Base-by-base conservation (phyloP, 805 yeast genomes). In the Barnettozyma californica region DNA sequence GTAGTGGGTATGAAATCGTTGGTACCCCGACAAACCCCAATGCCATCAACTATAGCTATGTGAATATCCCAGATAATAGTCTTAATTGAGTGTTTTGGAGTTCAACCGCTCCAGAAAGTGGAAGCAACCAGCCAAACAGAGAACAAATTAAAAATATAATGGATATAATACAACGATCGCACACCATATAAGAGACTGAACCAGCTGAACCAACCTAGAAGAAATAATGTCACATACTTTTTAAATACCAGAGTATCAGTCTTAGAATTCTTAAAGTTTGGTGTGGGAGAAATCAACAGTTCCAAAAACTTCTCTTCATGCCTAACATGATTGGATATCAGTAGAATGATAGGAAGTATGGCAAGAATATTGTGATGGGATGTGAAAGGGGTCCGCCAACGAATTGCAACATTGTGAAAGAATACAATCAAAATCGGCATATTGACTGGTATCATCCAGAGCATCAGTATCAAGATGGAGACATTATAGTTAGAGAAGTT, bases 351-450 rank as follows among this genome's bases (percentile, higher is more conserved):
- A 0, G 97, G 96, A 13, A 84, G 67, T 21, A 90, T 77, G 0
- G 96, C 85, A 46, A 90, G 64, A 38, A 87, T 70, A 60, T 88
- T 90, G 63, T 91, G 96, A 63, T 89, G 95, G 0, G 96, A 84
- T 6, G 87, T 78, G 60, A 89, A 89, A 16, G 95, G 90, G 0
- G 94, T 86, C 47, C 74, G 77, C 95, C 96, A 87, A 55, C 75
- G 78, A 18, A 88, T 74, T 1, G 85, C 75, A 50, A 89, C 70
- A 59, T 90, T 87, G 59, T 87, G 96, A 31, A 87, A 68, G 72
- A 90, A 89, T 1, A 90, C 96, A 49, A 89, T 70, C 26, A 90
- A 62, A 1, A 86, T 80, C 0, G 97, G 96, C 1, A 83, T 69
- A 57, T 85, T 85, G 19, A 89, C 80, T 0, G 96, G 95, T 5